Base-by-base conservation (phyloP, 1,284 basidiomycete species). In the Tremellales sp. region DNA sequence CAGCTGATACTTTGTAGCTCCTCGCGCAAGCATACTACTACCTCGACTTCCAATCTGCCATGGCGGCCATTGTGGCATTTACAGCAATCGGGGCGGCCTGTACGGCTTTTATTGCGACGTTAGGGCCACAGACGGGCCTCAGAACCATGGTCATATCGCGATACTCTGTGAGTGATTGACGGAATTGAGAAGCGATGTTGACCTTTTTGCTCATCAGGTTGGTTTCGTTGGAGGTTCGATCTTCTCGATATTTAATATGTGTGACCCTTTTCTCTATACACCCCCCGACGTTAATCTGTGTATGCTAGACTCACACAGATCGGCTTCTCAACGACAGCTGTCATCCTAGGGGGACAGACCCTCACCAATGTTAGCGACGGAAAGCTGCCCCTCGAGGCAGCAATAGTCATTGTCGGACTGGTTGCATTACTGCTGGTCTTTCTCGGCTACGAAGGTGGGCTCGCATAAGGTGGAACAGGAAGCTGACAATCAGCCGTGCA, bases 121-220 rank as follows among this genome's bases (percentile, higher is more conserved):
- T 84, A n/a, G 82, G 82, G 0, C 81, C 82, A 1, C 68, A 73
- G 53, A 78, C 79, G 0, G 83, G 83, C 6, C 63, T 84, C 40
- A 74, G 82, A 5, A 83, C 81, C 1, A 83, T 85, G 79, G 71
- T 74, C 9, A 65, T 72, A 26, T 58, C 58, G 12, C 51, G 54
- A 10, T 57, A 57, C 53, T 40, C 45, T 12, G 46, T 46, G 27
- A 18, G 42, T n/a, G n/a, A 24, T 4, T 35, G 36, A 27, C 16
- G 19, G 12, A n/a, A 10, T 16, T 9, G 8, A 13, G 28, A 29
- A 21, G 7, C 35, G 31, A 19, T 38, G 27, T n/a, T 35, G 41
- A 27, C 33, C 34, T 13, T 44, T 6, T 38, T 18, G 81, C 1
- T 82, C 76, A 56, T 77, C 77, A n/a, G 45, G 79, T 79, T 3